These are phyloP conservation scores for Xylaria venustula DNA, from an alignment of 495 filamentous ascomycete species.

Conservation along the genomic window DNA sequence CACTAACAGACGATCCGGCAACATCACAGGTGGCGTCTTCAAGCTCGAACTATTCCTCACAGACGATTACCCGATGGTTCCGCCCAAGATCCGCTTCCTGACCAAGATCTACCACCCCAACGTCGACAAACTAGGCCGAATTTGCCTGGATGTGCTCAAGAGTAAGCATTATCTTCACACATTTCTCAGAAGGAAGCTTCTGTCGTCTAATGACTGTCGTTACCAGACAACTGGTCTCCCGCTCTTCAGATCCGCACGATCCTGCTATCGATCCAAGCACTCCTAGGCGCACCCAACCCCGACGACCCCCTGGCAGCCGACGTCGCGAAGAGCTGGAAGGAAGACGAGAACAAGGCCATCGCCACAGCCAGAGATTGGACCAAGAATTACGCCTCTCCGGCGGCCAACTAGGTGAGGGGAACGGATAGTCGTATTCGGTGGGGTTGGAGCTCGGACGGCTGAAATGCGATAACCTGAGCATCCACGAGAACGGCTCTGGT, in stretches of 20 bases:
- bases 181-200: not conserved
- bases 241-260: constrained; percentile 98
- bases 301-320: constrained; percentile 96
- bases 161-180: constrained; percentile 56
- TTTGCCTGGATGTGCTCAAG: constrained; percentile 96
- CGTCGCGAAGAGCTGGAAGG: constrained; percentile 97
- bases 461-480: not conserved
- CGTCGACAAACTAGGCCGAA: constrained; percentile 94
- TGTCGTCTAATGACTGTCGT: too few relatives aligned
- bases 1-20: constrained; percentile 4
- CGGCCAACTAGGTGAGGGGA: constrained; percentile 18
- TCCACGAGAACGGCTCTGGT: too few relatives aligned
- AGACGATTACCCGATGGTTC: constrained; percentile 99
- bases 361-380: constrained; percentile 90
- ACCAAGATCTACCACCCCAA: constrained; percentile 99
- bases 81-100: constrained; percentile 95
- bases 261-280: constrained; percentile 92
- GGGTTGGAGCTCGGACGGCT: not conserved
- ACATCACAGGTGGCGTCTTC: constrained; percentile 79
- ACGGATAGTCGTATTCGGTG: too few relatives aligned
- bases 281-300: constrained; percentile 94
- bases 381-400: constrained; percentile 60
- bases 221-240: constrained; percentile 95
- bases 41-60: constrained; percentile 98
- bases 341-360: constrained; percentile 87